A percentile compares a stretch with the other conserved stretches of the same genome.
Evolutionary conservation across 1,284 basidiomycete species (phyloP).

Genomic region (Athelia psychrophila): DNA sequence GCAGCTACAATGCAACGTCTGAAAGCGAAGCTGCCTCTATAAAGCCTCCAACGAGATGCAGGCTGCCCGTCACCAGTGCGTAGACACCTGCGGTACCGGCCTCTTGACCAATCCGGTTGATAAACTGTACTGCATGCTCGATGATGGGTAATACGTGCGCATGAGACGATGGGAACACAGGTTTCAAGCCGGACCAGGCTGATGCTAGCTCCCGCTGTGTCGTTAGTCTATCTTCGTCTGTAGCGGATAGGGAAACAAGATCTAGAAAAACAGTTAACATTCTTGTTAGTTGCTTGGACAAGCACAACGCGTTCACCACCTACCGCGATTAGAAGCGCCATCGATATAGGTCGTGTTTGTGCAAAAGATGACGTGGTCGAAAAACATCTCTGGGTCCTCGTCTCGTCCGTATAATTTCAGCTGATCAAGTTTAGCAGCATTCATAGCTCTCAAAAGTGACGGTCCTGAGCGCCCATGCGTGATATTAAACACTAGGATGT

Average conservation of each 20-base stretch:
- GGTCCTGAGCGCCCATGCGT: conserved; percentile 86
- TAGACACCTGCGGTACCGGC: conserved; percentile 38
- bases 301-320: conserved; percentile 22
- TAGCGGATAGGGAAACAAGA: conserved; percentile 66
- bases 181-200: conserved; percentile 70
- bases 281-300: conserved; percentile 8
- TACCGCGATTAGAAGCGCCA: conserved; percentile 89
- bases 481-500: conserved; percentile 93
- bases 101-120: conserved; percentile 39
- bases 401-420: conserved; percentile 37
- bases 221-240: conserved; percentile 65
- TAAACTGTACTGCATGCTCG: conserved; percentile 77
- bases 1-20: conserved; percentile 54
- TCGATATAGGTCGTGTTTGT: conserved; percentile 93
- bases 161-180: conserved; percentile 54
- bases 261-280: conserved; percentile 50
- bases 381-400: conserved; percentile 49
- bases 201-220: conserved; percentile 76
- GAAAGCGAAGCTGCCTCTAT: conserved; percentile 87
- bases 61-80: conserved; percentile 87
- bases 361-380: conserved; percentile 90
- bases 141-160: conserved; percentile 86
- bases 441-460: conserved; percentile 66
- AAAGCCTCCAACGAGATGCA: conserved; percentile 93
- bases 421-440: conserved; percentile 44